phyloP scores from a whole-genome alignment of 805 yeast genomes.

The Metschnikowia gruessii region DNA sequence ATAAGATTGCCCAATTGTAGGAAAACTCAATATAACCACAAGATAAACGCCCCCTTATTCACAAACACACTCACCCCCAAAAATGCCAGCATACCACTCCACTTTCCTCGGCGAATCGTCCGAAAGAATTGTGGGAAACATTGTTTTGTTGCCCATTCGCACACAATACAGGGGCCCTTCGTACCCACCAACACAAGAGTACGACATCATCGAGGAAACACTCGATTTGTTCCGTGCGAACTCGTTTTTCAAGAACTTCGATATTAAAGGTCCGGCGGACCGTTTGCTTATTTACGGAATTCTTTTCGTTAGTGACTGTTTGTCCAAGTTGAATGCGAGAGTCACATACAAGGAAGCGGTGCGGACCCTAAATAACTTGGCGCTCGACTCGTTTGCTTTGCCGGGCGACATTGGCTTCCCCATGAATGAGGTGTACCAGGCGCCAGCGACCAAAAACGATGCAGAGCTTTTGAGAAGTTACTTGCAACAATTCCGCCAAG shows the following conservation, averaged over 20 bases:
- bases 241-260: constrained; percentile 94
- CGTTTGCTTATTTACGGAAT: constrained; percentile 92
- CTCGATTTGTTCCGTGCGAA: constrained; percentile 93
- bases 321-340: constrained; percentile 54
- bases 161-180: constrained; percentile 91
- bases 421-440: constrained; percentile 69
- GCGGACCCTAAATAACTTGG: constrained; percentile 71
- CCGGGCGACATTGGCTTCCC: constrained; percentile 98
- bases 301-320: constrained; percentile 80
- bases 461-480: constrained; percentile 78
- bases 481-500: constrained; percentile 92
- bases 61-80: too few species aligned
- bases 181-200: constrained; percentile 64
- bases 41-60: too few species aligned
- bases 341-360: constrained; percentile 58
- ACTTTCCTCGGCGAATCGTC: constrained; percentile 60
- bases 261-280: constrained; percentile 93
- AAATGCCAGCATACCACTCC: constrained; percentile 71
- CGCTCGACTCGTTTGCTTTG: constrained; percentile 81
- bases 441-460: constrained; percentile 73
- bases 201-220: constrained; percentile 89
- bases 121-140: constrained; percentile 67
- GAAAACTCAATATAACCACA: too few species aligned
- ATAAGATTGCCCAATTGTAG: too few species aligned
- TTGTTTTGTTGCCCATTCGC: constrained; percentile 79